A percentile compares a stretch with the other conserved stretches of the same genome.
phyloP scores from a whole-genome alignment of 805 yeast species.

The Peterozyma xylosa region DNA sequence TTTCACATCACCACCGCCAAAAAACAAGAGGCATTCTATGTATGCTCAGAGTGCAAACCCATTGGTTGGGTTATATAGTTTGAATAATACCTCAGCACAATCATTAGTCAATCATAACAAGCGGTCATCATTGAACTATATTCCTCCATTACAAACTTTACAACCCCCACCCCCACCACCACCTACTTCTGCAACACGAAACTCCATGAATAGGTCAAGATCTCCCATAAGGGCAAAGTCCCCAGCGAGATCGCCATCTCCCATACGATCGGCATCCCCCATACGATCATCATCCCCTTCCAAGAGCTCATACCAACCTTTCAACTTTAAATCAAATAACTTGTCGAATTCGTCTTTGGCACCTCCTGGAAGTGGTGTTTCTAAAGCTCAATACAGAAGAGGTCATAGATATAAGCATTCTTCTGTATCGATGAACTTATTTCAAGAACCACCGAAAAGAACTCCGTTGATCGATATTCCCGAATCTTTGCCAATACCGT shows the following conservation, averaged over 20 bases:
- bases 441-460: constrained; percentile 81
- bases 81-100: neutral
- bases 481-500: constrained; percentile 67
- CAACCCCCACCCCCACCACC: constrained; percentile 6
- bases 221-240: constrained; percentile 19
- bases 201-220: constrained; percentile 7
- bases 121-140: constrained; percentile 4
- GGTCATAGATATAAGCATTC: constrained; percentile 96
- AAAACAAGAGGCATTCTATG: no score
- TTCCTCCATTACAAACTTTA: constrained; percentile 2
- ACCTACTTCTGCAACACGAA: constrained; percentile 1
- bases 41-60: no score
- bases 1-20: no score
- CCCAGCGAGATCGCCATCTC: constrained; percentile 19
- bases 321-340: constrained; percentile 57
- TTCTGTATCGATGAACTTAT: constrained; percentile 90
- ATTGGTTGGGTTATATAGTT: neutral
- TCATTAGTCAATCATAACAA: constrained; percentile 1
- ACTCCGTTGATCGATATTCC: constrained; percentile 54
- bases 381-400: constrained; percentile 66
- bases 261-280: constrained; percentile 23
- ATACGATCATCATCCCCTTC: constrained; percentile 17
- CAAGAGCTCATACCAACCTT: constrained; percentile 35
- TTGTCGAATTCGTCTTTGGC: constrained; percentile 13
- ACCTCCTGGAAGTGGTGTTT: constrained; percentile 8